Conservation (phyloP, 1,139 yeast genomes). For the Pichia norvegensis region DNA sequence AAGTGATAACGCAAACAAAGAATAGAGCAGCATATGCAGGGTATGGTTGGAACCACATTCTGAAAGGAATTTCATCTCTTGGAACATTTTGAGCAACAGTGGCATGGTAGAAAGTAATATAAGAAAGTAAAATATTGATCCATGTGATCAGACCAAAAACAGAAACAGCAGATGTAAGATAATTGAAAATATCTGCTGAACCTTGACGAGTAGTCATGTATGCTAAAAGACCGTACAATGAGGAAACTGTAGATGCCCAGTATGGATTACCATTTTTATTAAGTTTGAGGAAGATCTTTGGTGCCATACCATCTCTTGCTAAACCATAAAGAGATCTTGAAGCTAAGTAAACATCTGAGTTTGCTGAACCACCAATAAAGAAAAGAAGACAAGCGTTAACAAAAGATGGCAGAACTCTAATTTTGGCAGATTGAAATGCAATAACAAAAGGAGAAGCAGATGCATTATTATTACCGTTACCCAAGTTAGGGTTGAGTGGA, state of each 20-base stretch:
- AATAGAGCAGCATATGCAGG: slow-evolving; percentile 23
- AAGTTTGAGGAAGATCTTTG: slow-evolving; percentile 27
- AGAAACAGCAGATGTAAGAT: slow-evolving; percentile 20
- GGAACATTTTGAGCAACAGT: slow-evolving; percentile 14
- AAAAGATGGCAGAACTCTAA: slow-evolving; percentile 47
- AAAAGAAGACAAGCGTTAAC: slow-evolving; percentile 41
- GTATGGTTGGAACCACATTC: slow-evolving; percentile 22
- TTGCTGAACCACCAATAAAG: slow-evolving; percentile 41
- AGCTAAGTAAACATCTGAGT: slow-evolving; percentile 38
- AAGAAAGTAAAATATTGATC: slow-evolving; percentile 51
- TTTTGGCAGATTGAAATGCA: slow-evolving; percentile 46
- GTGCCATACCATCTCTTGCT: slow-evolving; percentile 37
- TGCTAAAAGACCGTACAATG: slow-evolving; percentile 22
- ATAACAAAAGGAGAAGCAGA: slow-evolving; percentile 58
- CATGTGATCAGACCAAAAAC: slow-evolving; percentile 20
- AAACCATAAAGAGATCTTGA: slow-evolving; percentile 38
- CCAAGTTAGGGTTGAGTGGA: slow-evolving; percentile 29
- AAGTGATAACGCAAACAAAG: slow-evolving; percentile 20
- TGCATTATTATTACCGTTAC: slow-evolving; percentile 40
- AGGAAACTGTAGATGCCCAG: slow-evolving; percentile 18
- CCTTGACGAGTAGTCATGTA: slow-evolving; percentile 15
- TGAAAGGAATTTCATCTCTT: slow-evolving; percentile 18
- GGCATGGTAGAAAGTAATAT: slow-evolving; percentile 57
- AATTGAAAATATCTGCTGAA: slow-evolving; percentile 21
- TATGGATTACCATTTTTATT: slow-evolving; percentile 12